Percentiles rank a stretch among this genome's conserved stretches.
Conservation (phyloP, 306 rosid genomes). For the Quercus gilva region DNA sequence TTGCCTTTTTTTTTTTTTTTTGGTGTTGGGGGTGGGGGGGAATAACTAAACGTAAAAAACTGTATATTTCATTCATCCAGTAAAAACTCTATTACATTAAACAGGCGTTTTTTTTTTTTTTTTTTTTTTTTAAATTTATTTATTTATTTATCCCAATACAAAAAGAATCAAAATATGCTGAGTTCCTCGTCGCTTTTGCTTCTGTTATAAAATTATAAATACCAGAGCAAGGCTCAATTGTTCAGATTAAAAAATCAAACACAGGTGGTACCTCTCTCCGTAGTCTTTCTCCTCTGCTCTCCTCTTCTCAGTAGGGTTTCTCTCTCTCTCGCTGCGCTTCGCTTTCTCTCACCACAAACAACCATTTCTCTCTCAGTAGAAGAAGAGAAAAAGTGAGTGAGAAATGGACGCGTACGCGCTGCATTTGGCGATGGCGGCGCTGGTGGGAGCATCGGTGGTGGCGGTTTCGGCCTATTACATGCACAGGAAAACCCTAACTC, state of each 20-base stretch:
- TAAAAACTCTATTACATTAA: too few species aligned
- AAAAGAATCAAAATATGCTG: too few species aligned
- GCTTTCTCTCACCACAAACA: neutral
- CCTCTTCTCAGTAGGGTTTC: slow-evolving; percentile 50
- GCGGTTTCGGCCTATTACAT: slow-evolving; percentile 89
- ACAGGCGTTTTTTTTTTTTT: too few species aligned
- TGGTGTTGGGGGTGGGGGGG: too few species aligned
- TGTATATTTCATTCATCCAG: too few species aligned
- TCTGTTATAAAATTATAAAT: slow-evolving; percentile 64
- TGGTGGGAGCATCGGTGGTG: slow-evolving; percentile 85
- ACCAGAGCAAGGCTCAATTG: slow-evolving; percentile 1
- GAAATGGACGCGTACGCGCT: slow-evolving; percentile 74
- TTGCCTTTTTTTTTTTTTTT: too few species aligned
- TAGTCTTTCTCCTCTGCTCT: neutral
- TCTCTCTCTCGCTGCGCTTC: neutral
- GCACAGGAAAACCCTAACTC: slow-evolving; percentile 89
- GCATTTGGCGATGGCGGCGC: slow-evolving; percentile 96
- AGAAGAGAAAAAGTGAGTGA: neutral
- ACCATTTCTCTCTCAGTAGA: neutral
- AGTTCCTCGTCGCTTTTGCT: neutral
- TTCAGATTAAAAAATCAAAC: slow-evolving; percentile 17
- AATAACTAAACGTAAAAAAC: too few species aligned
- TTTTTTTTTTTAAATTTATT: too few species aligned
- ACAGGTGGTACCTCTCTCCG: slow-evolving; percentile 3
- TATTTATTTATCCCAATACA: too few species aligned